These are phyloP conservation scores for Styphnolobium japonicum DNA, from an alignment of 306 rosid species.

Conservation along the genomic window DNA sequence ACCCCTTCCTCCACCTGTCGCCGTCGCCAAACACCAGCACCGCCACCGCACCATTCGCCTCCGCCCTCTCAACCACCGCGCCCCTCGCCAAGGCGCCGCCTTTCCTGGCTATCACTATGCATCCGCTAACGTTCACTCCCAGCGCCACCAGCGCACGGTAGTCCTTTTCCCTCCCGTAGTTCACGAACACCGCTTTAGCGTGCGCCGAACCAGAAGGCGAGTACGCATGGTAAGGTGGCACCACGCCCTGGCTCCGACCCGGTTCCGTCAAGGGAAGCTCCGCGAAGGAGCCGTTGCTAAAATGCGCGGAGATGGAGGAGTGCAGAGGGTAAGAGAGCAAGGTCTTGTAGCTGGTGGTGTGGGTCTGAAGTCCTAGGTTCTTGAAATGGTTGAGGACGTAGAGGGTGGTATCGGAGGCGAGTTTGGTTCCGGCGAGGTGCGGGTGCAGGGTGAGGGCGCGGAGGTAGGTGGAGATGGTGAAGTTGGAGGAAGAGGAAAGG, in stretches of 20 bases:
- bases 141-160: constrained; percentile 40
- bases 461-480: constrained; percentile 68
- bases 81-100: constrained; percentile 57
- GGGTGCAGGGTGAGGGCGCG: constrained; percentile 77
- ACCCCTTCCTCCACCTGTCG: constrained; percentile 59
- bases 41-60: constrained; percentile 65
- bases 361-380: constrained; percentile 49
- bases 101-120: constrained; percentile 62
- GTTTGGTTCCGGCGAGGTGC: constrained; percentile 88
- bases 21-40: constrained; percentile 58
- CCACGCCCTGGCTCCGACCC: constrained; percentile 21
- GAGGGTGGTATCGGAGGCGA: constrained; percentile 39
- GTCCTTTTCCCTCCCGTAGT: constrained; percentile 71
- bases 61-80: constrained; percentile 68
- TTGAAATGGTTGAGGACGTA: constrained; percentile 54
- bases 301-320: constrained; percentile 60
- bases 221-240: constrained; percentile 82
- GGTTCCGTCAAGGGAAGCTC: constrained; percentile 41
- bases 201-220: constrained; percentile 78
- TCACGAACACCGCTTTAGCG: constrained; percentile 62
- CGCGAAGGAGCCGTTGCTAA: constrained; percentile 37
- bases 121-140: constrained; percentile 68
- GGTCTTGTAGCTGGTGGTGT: constrained; percentile 40
- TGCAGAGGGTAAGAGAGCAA: constrained; percentile 73
- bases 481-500: constrained; percentile 67